Evolutionary conservation across 176 grass and related monocot genomes (phyloP).

Genomic region (Bromus sterilis): DNA sequence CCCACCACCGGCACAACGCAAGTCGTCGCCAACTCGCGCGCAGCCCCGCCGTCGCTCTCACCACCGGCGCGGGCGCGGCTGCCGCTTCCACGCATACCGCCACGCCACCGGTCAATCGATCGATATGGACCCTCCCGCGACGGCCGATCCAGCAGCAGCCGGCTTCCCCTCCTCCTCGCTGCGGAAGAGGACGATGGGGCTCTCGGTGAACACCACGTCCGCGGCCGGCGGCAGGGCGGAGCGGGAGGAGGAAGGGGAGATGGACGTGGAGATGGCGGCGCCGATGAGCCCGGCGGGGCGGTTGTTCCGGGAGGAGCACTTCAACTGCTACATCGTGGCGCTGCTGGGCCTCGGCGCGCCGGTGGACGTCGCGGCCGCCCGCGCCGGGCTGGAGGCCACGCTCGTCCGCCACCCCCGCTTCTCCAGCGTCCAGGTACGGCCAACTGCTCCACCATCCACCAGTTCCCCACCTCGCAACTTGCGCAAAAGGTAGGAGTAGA

Average conservation of each 20-base stretch:
- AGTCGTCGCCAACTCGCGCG: not conserved
- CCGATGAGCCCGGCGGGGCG: conserved; percentile 80
- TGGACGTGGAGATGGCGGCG: not conserved
- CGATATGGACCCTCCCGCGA: conserved; percentile 29
- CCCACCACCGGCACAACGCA: not conserved
- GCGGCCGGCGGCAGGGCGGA: not conserved
- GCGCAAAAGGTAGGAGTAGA: not conserved
- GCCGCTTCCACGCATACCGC: not conserved
- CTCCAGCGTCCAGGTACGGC: conserved; percentile 73
- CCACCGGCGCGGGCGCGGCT: not conserved
- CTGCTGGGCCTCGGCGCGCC: conserved; percentile 34
- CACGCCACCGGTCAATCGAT: not conserved
- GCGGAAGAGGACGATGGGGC: conserved; percentile 14
- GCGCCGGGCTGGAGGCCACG: conserved; percentile 48
- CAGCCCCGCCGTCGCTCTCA: conserved; percentile 7
- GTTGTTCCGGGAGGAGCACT: conserved; percentile 63
- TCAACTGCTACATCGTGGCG: conserved; percentile 83
- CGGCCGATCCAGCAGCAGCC: not conserved
- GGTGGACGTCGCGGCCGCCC: conserved; percentile 32
- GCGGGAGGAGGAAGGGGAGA: not conserved
- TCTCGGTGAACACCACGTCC: conserved; percentile 9
- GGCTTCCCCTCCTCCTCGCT: not conserved
- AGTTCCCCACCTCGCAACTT: not conserved
- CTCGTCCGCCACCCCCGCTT: conserved; percentile 77
- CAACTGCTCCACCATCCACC: not conserved